phyloP scores from a whole-genome alignment of 371 early-diverging fungal genomes.

The Mucor plumbeus region DNA sequence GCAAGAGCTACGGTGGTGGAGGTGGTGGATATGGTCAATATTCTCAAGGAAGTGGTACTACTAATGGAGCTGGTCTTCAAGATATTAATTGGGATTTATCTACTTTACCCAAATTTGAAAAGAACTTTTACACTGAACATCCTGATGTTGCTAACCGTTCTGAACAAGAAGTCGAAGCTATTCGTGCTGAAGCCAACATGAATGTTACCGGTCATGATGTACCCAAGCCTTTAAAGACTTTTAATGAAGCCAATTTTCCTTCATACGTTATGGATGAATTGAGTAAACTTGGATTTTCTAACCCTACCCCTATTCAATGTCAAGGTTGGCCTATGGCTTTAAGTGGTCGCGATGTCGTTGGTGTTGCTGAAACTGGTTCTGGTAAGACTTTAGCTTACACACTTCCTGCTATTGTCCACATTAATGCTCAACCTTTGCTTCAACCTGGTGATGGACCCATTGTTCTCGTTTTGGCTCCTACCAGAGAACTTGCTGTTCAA shows the following conservation, averaged over 20 bases:
- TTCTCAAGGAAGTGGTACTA: slow-evolving; percentile 44
- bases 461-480: slow-evolving; percentile 92
- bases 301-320: slow-evolving; percentile 98
- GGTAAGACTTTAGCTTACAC: slow-evolving; percentile 99
- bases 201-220: slow-evolving; percentile 72
- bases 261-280: slow-evolving; percentile 88
- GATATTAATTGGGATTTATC: slow-evolving; percentile 74
- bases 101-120: slow-evolving; percentile 82
- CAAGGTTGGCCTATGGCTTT: slow-evolving; percentile 99
- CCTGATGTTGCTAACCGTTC: slow-evolving; percentile 64
- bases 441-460: slow-evolving; percentile 98
- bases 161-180: slow-evolving; percentile 65
- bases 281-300: slow-evolving; percentile 79
- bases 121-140: slow-evolving; percentile 92
- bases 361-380: slow-evolving; percentile 98
- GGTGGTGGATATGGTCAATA: slow-evolving; percentile 44
- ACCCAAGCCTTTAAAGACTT: slow-evolving; percentile 83
- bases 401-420: slow-evolving; percentile 98
- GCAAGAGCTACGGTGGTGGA: slow-evolving; percentile 35
- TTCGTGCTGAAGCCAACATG: slow-evolving; percentile 73
- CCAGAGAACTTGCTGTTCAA: slow-evolving; percentile 94
- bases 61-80: slow-evolving; percentile 64
- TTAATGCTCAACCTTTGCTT: slow-evolving; percentile 95
- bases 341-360: slow-evolving; percentile 97
- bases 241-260: slow-evolving; percentile 87